phyloP scores from a whole-genome alignment of 164 flowering plant species.

The Tetrastigma voinierianum region DNA sequence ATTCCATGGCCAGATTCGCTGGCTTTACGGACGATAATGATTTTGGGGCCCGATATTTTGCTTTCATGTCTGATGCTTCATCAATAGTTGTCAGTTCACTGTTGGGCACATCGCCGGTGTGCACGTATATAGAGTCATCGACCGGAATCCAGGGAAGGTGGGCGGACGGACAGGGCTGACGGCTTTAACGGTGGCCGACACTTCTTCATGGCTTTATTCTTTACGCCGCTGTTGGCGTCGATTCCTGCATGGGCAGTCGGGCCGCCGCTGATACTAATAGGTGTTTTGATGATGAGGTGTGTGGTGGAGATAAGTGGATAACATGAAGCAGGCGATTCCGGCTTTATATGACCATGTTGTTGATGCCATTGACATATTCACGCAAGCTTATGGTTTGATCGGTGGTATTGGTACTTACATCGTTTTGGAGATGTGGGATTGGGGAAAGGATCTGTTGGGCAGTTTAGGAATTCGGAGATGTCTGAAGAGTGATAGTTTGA shows the following conservation, averaged over 20 bases:
- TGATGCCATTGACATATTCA: conserved; percentile 80
- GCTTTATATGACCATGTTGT: conserved; percentile 59
- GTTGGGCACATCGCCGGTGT: conserved; percentile 89
- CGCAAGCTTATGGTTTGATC: conserved; percentile 66
- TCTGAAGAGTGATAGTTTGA: background rate
- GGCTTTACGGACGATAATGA: conserved; percentile 53
- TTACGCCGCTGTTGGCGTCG: conserved; percentile 78
- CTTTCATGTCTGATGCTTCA: conserved; percentile 87
- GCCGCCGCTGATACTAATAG: conserved; percentile 68
- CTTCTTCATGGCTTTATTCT: conserved; percentile 69
- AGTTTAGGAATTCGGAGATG: background rate
- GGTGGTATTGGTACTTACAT: conserved; percentile 68
- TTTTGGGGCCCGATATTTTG: conserved; percentile 88
- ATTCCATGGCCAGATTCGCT: conserved; percentile 89
- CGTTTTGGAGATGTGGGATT: conserved; percentile 56
- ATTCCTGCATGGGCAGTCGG: conserved; percentile 71
- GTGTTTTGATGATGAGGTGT: conserved; percentile 74
- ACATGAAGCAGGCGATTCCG: conserved; percentile 69
- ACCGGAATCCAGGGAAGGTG: conserved; percentile 89
- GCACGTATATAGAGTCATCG: conserved; percentile 78
- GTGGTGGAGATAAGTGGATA: conserved; percentile 67
- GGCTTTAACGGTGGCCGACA: conserved; percentile 69
- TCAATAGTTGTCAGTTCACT: conserved; percentile 79
- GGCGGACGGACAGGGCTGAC: conserved; percentile 77
- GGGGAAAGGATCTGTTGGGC: conserved; percentile 26